Base-by-base conservation (phyloP, 1,284 basidiomycete genomes). In the Sporisorium graminicola region DNA sequence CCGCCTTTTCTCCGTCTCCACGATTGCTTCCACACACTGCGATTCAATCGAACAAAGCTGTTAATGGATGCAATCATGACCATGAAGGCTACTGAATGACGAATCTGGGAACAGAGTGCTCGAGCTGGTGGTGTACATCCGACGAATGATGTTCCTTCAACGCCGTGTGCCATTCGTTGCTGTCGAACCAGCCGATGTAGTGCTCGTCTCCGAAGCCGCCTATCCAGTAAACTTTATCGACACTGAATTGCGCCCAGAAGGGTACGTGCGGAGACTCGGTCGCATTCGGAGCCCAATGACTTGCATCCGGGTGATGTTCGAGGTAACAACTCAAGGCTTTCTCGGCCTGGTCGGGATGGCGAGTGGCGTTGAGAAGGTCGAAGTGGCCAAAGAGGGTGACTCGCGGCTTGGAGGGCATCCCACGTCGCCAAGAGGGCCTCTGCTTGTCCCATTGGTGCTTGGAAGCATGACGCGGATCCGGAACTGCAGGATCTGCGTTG, bases 161-260 rank as follows among this genome's bases (percentile, higher is more conserved):
- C 2, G 68, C 68, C 16, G 56, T 33, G 20, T 55, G 58, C 75
- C 75, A 84, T 20, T 67, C 61, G 10, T 74, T 66, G 54, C 65
- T 56, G 33, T 57, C 63, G 51, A 85, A 65, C 74, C 77, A 74
- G 24, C 84, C 83, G 29, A 85, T 85, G 44, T 69, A 73, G 67
- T 84, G 83, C 65, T 85, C 84, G 57, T 85, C 84, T 9, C 84
- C 83, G 33, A 82, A 85, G 26, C 84, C 84, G 9, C 84, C 84
- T 0, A 85, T 78, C 55, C 77, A 78, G 58, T 84, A 84, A 9
- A 80, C 72, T 53, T 64, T 58, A 35, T 79, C 53, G 26, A 80
- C 74, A 24, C 50, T 54, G 64, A 85, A 82, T 5, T 68, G 70
- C 27, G 80, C 78, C 80, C 80, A 85, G 26, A 78, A 61, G 3